Evolutionary conservation across 805 yeast genomes (phyloP).

Genomic region (Candida namnaoensis): DNA sequence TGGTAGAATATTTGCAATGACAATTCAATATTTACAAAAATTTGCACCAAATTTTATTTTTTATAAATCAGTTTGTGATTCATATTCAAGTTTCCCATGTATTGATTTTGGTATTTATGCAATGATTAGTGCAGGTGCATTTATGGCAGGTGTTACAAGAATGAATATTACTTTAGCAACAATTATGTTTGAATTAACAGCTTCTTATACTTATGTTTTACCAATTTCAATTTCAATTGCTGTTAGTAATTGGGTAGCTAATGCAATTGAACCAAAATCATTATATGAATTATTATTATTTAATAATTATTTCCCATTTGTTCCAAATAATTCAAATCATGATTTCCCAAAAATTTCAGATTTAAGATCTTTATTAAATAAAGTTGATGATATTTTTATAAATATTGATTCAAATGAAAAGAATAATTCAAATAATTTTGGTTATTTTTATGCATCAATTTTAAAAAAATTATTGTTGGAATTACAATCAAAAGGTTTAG

Average conservation of each 20-base stretch:
- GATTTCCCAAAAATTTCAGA: constrained; percentile 21
- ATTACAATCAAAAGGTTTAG: constrained; percentile 31
- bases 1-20: constrained; percentile 41
- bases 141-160: constrained; percentile 49
- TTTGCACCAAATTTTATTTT: constrained; percentile 12
- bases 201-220: constrained; percentile 45
- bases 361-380: constrained; percentile 30
- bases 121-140: constrained; percentile 47
- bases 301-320: constrained; percentile 43
- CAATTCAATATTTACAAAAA: constrained; percentile 28
- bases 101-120: constrained; percentile 43
- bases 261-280: constrained; percentile 39
- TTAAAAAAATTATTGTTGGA: constrained; percentile 25
- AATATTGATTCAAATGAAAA: constrained; percentile 6
- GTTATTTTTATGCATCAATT: constrained; percentile 22
- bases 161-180: constrained; percentile 46
- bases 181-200: constrained; percentile 45
- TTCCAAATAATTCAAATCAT: constrained; percentile 31
- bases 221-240: constrained; percentile 50
- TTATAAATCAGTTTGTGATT: constrained; percentile 7
- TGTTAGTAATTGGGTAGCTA: constrained; percentile 50
- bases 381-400: constrained; percentile 7
- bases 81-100: constrained; percentile 16
- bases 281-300: constrained; percentile 39
- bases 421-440: constrained; percentile 26